Evolutionary conservation across 1,139 yeast genomes (phyloP).

Genomic region (Groenewaldozyma auringiensis): DNA sequence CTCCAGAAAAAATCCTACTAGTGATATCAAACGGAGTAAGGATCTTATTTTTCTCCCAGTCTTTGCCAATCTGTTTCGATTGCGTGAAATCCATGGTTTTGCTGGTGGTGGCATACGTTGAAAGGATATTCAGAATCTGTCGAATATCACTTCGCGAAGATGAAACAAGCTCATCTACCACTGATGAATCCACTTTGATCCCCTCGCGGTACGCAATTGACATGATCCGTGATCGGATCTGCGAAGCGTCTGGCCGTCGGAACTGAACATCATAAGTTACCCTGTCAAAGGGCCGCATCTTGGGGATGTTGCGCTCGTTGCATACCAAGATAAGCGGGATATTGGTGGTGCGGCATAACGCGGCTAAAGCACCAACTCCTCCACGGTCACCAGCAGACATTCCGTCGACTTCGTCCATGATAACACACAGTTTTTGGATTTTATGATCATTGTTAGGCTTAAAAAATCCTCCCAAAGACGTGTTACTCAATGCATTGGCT

Average conservation of each 20-base stretch:
- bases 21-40: conserved; percentile 90
- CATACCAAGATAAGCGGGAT: conserved; percentile 91
- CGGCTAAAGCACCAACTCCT: conserved; percentile 93
- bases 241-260: conserved; percentile 78
- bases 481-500: conserved; percentile 66
- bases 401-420: conserved; percentile 99
- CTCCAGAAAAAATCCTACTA: conserved; percentile 58
- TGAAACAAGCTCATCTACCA: conserved; percentile 76
- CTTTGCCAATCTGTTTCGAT: conserved; percentile 43
- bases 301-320: conserved; percentile 85
- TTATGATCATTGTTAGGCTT: conserved; percentile 24
- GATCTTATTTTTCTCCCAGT: conserved; percentile 88
- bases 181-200: conserved; percentile 68
- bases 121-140: conserved; percentile 82
- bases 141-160: conserved; percentile 89
- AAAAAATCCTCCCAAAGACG: conserved; percentile 70
- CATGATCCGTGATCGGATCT: conserved; percentile 77
- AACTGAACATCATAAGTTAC: conserved; percentile 79
- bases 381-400: conserved; percentile 99
- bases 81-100: conserved; percentile 52
- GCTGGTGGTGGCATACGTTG: conserved; percentile 67
- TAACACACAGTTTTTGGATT: conserved; percentile 59
- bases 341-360: conserved; percentile 73
- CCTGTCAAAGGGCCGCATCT: conserved; percentile 92
- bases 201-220: conserved; percentile 84